Evolutionary conservation across 305 asterid genomes (phyloP), one percentile per base, ranked within the genome.

Genomic region (Caryopteris hybrid): DNA sequence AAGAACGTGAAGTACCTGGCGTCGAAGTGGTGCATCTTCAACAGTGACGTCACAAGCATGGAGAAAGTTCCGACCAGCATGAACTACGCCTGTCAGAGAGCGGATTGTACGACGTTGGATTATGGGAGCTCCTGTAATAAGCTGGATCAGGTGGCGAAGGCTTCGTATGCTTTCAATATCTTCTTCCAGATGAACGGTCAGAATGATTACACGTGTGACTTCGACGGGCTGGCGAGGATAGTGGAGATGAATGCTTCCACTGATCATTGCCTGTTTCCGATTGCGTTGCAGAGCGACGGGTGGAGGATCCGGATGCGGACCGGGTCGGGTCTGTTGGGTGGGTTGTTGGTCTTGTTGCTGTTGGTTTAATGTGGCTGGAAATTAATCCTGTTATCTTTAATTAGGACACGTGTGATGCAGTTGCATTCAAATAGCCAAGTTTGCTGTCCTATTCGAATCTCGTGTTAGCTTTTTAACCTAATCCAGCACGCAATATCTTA

Each of bases 81-180:
- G 31, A 69, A 65, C 33, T 87, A 64, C 3, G 95, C 96, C 0
- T 89, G 95, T 46, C 2, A 75, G 0, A 34, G 6, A 12, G 66
- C 77, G 0, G 95, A 89, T 20, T 89, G 96, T 76, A 87, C 95
- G 56, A 11, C 79, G 21, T 4, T 82, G 3, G 23, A 29, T 0
- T 39, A 65, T 1, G 84, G 68, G 2, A 17, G 84, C 0, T 51
- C 83, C 0, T 89, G 96, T 47, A 33, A n/a, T 17, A 52, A 74
- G 0, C 12, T 86, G 58, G 82, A 71, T 3, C 8, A 38, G 2
- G 1, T 39, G 4, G 9, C 23, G 1, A 70, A 54, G 36, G 33
- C 61, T 0, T 85, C 95, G 1, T 89, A 89, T 29, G 92, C 92
- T 12, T 89, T 82, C 71, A 89, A 87, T 42, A 83, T 60, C 74